Conservation (phyloP, 805 yeast species). For the Citeromyces matritensis region DNA sequence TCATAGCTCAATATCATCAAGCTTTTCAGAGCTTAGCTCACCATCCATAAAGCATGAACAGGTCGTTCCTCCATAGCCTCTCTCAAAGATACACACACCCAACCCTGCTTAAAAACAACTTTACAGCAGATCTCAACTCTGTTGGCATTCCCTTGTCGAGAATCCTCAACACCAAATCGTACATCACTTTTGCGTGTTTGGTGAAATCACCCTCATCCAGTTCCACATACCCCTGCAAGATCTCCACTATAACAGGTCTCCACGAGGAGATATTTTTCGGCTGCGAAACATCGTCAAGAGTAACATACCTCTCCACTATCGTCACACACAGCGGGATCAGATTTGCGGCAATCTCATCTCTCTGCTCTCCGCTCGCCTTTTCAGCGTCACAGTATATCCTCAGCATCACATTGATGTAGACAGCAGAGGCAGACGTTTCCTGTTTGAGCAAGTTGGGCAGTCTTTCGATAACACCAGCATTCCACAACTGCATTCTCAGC, state of each 20-base stretch:
- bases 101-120: slow-evolving; percentile 37
- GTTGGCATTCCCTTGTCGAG: slow-evolving; percentile 45
- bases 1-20: no score
- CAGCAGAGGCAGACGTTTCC: slow-evolving; percentile 83
- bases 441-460: slow-evolving; percentile 86
- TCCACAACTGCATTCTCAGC: slow-evolving; percentile 76
- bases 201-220: slow-evolving; percentile 62
- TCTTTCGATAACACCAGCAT: slow-evolving; percentile 83
- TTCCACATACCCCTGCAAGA: slow-evolving; percentile 67
- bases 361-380: slow-evolving; percentile 29
- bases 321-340: slow-evolving; percentile 56
- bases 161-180: slow-evolving; percentile 39
- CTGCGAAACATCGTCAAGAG: slow-evolving; percentile 65
- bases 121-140: slow-evolving; percentile 47
- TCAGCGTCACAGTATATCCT: slow-evolving; percentile 57
- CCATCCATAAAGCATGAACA: no score
- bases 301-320: slow-evolving; percentile 55
- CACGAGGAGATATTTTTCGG: slow-evolving; percentile 70
- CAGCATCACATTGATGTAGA: slow-evolving; percentile 68
- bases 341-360: slow-evolving; percentile 33
- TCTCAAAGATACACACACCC: slow-evolving; percentile 23
- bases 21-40: no score
- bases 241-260: slow-evolving; percentile 87
- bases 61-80: slow-evolving; percentile 5
- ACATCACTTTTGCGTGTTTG: slow-evolving; percentile 42